Percentiles rank a stretch among this genome's conserved stretches.
These are phyloP conservation scores for Nephelium lappaceum DNA, from an alignment of 345 rosid genomes.

Conservation along the genomic window DNA sequence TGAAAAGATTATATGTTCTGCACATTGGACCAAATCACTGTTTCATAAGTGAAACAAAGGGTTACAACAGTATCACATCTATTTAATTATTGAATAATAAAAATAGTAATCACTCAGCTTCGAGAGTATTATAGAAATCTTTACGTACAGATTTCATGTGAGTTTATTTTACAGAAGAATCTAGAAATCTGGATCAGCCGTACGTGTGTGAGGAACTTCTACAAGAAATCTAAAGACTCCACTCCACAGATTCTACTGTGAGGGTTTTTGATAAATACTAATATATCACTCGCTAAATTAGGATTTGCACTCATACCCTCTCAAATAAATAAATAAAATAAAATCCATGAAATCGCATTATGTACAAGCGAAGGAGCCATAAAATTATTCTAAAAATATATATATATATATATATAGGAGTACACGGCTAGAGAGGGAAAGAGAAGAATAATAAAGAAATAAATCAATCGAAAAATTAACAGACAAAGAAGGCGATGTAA, in stretches of 20 bases:
- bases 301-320: background rate
- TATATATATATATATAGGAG: no score
- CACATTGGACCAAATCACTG: no score
- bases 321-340: background rate
- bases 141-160: slow-evolving; percentile 3
- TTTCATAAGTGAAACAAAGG: background rate
- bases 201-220: background rate
- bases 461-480: no score
- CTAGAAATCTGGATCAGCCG: background rate
- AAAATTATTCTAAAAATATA: no score
- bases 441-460: no score
- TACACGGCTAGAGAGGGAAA: no score
- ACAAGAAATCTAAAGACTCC: background rate
- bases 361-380: background rate
- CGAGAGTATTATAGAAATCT: background rate
- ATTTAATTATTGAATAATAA: background rate
- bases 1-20: no score
- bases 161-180: background rate
- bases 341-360: background rate
- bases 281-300: background rate
- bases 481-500: no score
- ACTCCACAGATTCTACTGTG: background rate
- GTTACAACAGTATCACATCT: background rate
- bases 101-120: background rate
- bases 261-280: background rate